Percentiles rank a stretch among this genome's conserved stretches.
phyloP scores from a whole-genome alignment of 495 filamentous ascomycete species.

The Peziza echinospora region DNA sequence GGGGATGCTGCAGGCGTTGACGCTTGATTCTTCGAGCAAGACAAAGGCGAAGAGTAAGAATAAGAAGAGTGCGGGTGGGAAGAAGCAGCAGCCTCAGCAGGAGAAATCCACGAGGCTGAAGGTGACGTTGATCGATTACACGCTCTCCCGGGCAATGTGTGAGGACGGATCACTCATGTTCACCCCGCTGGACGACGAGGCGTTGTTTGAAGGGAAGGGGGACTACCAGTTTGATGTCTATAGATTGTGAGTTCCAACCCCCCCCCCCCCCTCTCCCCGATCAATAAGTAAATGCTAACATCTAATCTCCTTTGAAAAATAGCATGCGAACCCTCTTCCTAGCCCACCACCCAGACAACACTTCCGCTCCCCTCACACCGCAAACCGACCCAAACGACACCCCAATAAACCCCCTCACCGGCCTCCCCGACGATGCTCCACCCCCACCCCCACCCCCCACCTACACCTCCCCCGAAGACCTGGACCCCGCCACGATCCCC shows the following conservation, averaged over 20 bases:
- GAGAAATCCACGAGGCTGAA: slow-evolving; percentile 6
- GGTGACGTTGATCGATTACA: slow-evolving; percentile 19
- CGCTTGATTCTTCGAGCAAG: not conserved
- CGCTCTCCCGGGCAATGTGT: slow-evolving; percentile 14
- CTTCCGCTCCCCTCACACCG: too few relatives aligned
- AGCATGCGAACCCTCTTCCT: not conserved
- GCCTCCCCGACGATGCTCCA: not conserved
- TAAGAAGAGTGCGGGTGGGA: not conserved
- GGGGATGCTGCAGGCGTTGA: not conserved
- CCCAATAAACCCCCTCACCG: not conserved
- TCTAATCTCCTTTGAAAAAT: not conserved
- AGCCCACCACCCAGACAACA: not conserved
- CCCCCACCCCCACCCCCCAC: not conserved
- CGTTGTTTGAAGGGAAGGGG: slow-evolving; percentile 18
- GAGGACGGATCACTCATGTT: slow-evolving; percentile 1
- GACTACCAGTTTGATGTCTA: slow-evolving; percentile 21
- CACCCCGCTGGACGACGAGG: slow-evolving; percentile 14
- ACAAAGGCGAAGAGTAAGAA: not conserved
- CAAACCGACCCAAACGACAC: too few relatives aligned
- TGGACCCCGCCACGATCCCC: too few relatives aligned
- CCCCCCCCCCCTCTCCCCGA: not conserved
- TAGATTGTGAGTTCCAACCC: slow-evolving; percentile 16
- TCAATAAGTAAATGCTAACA: not conserved
- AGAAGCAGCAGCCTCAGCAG: slow-evolving; percentile 2
- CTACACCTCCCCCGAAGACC: too few relatives aligned